phyloP scores from a whole-genome alignment of 2,329 filamentous ascomycete species.

The Sclerotinia sclerotiorum region DNA sequence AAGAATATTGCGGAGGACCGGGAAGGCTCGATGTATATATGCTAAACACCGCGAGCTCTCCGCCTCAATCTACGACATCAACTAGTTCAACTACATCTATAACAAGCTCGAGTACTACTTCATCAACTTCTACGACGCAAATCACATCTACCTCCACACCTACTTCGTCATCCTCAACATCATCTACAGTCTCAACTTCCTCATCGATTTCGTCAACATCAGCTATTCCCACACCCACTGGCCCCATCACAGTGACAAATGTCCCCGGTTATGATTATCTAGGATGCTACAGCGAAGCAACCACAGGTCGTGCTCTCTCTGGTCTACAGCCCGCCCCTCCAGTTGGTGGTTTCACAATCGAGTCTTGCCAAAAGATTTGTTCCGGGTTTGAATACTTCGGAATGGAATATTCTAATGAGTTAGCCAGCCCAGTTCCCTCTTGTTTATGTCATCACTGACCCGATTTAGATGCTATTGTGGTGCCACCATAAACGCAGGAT shows the following conservation, averaged over 20 bases:
- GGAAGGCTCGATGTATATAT: slow-evolving; percentile 32
- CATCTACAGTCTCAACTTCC: not conserved
- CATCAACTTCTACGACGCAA: not conserved
- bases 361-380: slow-evolving; percentile 38
- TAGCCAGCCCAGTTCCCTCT: too few relatives aligned
- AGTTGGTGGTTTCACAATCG: slow-evolving; percentile 37
- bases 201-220: not conserved
- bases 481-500: slow-evolving; percentile 29
- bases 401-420: slow-evolving; percentile 34
- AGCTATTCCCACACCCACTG: slow-evolving; percentile 39
- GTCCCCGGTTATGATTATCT: slow-evolving; percentile 48
- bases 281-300: slow-evolving; percentile 51
- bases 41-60: slow-evolving; percentile 11
- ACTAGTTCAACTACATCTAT: not conserved
- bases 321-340: slow-evolving; percentile 26
- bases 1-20: slow-evolving; percentile 40
- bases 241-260: slow-evolving; percentile 44
- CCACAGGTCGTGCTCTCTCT: slow-evolving; percentile 46
- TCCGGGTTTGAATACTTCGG: slow-evolving; percentile 39
- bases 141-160: not conserved
- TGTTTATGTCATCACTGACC: not conserved
- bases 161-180: not conserved
- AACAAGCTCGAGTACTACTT: not conserved
- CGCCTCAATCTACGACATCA: slow-evolving; percentile 6
- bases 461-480: slow-evolving; percentile 34